Percentiles rank a stretch among this genome's conserved stretches.
phyloP scores from a whole-genome alignment of 202 grass and related monocot genomes.

The Panicum hallii region DNA sequence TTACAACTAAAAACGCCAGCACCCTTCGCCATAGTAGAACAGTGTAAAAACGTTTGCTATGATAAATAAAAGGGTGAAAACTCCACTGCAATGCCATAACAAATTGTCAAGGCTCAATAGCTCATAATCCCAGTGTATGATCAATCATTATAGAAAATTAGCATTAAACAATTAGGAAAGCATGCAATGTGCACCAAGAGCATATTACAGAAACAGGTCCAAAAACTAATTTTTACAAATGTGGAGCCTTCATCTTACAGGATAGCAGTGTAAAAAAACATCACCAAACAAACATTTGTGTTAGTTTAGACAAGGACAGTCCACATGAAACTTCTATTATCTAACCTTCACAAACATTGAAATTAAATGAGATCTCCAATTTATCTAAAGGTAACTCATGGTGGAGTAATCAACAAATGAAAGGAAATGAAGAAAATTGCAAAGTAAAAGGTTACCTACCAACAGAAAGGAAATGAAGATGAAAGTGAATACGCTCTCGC shows the following conservation, averaged over 20 bases:
- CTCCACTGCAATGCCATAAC: conserved; percentile 74
- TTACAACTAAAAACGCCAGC: conserved; percentile 96
- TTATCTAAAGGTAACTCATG: neutral
- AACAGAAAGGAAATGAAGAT: conserved; percentile 88
- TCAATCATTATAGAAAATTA: conserved; percentile 30
- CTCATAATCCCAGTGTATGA: neutral
- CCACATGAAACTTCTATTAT: neutral
- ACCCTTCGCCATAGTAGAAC: conserved; percentile 92
- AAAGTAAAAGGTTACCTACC: conserved; percentile 59
- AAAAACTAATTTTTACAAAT: conserved; percentile 3
- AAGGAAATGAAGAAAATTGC: conserved; percentile 11
- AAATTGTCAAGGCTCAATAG: conserved; percentile 30
- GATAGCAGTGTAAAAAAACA: neutral
- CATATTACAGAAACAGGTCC: neutral
- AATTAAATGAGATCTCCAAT: conserved; percentile 10
- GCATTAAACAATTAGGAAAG: conserved; percentile 20
- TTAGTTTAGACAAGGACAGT: neutral
- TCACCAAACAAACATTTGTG: neutral
- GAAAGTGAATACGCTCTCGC: conserved; percentile 86
- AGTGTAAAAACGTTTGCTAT: conserved; percentile 94
- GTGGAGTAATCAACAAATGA: conserved; percentile 26
- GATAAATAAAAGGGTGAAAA: conserved; percentile 94
- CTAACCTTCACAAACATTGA: conserved; percentile 1
- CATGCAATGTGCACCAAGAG: conserved; percentile 4
- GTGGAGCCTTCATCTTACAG: conserved; percentile 3